phyloP scores from a whole-genome alignment of 1,284 basidiomycete species.

The Paramarasmius palmivorus region DNA sequence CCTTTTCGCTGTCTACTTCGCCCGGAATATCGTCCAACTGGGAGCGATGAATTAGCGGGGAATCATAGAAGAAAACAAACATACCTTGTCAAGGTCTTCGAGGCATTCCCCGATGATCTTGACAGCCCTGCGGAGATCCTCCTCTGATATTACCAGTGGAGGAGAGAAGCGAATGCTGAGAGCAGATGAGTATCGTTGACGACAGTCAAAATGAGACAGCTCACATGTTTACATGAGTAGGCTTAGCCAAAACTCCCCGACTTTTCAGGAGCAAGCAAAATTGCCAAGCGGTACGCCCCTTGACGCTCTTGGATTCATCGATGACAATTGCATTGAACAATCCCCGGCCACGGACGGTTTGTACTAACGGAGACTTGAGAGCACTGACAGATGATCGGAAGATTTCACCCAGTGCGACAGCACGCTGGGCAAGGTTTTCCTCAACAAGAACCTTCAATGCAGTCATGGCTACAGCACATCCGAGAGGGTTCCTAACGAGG shows the following conservation, averaged over 20 bases:
- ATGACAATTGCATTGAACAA: constrained; percentile 95
- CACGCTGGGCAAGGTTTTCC: constrained; percentile 82
- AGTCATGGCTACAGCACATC: constrained; percentile 91
- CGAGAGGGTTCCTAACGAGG: constrained; percentile 81
- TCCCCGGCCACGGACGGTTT: constrained; percentile 81
- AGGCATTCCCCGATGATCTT: constrained; percentile 79
- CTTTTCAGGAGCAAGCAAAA: constrained; percentile 92
- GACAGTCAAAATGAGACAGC: constrained; percentile 27
- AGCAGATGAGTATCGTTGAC: constrained; percentile 2
- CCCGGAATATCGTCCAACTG: constrained; percentile 75
- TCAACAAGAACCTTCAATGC: constrained; percentile 88
- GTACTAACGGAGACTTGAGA: constrained; percentile 71
- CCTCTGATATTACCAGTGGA: constrained; percentile 89
- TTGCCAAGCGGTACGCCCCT: constrained; percentile 91
- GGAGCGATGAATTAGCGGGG: background rate
- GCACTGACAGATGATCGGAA: constrained; percentile 74
- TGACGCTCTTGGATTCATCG: constrained; percentile 77
- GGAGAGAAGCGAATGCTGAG: constrained; percentile 93
- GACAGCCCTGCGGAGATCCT: constrained; percentile 78
- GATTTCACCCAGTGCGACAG: constrained; percentile 75
- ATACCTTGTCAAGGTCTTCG: constrained; percentile 79
- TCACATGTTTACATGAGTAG: constrained; percentile 93
- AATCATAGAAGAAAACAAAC: constrained; percentile 21
- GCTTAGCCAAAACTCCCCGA: constrained; percentile 91
- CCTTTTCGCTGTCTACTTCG: constrained; percentile 61